These are phyloP conservation scores for Kwoniella mangroviensis DNA, from an alignment of 768 basidiomycete species.

Conservation along the genomic window DNA sequence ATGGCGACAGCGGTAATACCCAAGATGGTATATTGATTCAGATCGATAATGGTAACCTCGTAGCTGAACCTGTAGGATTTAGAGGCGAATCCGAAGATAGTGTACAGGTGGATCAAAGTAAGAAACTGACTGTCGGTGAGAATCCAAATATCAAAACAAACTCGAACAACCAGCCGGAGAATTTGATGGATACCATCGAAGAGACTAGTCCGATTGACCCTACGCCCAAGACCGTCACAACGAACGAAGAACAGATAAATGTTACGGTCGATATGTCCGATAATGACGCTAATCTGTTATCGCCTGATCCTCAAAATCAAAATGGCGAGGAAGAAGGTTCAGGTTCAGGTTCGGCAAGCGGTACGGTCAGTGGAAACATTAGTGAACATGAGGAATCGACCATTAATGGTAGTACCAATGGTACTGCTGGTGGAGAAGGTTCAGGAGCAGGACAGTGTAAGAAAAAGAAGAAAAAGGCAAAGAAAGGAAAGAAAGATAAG, in stretches of 20 bases:
- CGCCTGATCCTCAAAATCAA: not conserved
- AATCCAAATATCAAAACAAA: not conserved
- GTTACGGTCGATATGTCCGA: not conserved
- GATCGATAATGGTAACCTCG: constrained; percentile 32
- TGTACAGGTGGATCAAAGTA: constrained; percentile 2
- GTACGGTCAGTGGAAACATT: not conserved
- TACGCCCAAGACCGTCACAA: not conserved
- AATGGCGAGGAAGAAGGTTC: not conserved
- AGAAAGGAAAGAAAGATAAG: constrained; percentile 21
- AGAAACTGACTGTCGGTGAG: not conserved
- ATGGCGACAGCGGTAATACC: constrained; percentile 5
- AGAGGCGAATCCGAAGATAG: constrained; percentile 9
- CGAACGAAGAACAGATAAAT: not conserved
- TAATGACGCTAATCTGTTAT: not conserved
- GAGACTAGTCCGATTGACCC: constrained; percentile 10
- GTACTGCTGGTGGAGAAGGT: not conserved
- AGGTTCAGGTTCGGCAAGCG: not conserved
- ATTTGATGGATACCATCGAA: constrained; percentile 20
- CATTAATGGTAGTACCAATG: not conserved
- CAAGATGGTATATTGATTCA: constrained; percentile 32
- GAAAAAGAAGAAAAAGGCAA: constrained; percentile 20
- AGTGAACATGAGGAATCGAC: not conserved
- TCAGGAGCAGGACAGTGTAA: not conserved
- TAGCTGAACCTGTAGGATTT: constrained; percentile 34
- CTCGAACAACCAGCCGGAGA: constrained; percentile 1